Evolutionary conservation across 108 stramenopile species (phyloP).

Genomic region (Cyclostephanos invisitatus): DNA sequence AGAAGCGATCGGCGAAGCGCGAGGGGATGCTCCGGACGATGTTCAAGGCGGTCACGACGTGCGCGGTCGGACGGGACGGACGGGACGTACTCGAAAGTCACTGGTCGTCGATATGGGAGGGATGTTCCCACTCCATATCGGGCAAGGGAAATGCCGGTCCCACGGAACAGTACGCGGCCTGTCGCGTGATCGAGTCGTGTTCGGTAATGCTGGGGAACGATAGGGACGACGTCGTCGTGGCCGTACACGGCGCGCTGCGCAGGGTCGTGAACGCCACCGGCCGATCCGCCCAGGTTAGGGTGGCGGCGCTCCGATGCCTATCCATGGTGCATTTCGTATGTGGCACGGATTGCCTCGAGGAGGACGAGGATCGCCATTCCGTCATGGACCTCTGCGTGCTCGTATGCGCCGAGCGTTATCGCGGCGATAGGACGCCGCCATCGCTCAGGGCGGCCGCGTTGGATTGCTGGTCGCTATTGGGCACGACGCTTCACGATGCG

Average conservation of each 20-base stretch:
- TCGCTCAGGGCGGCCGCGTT: slow-evolving; percentile 67
- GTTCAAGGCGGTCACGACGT: slow-evolving; percentile 73
- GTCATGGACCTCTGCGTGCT: slow-evolving; percentile 74
- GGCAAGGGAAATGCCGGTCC: slow-evolving; percentile 49
- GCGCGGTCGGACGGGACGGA: slow-evolving; percentile 48
- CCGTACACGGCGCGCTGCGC: slow-evolving; percentile 49
- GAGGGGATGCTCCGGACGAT: slow-evolving; percentile 54
- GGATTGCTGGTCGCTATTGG: slow-evolving; percentile 82
- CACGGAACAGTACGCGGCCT: slow-evolving; percentile 85
- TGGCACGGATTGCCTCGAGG: slow-evolving; percentile 51
- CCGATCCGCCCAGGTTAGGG: slow-evolving; percentile 64
- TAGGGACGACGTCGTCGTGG: slow-evolving; percentile 59
- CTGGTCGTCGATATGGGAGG: slow-evolving; percentile 26
- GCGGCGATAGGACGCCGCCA: slow-evolving; percentile 56
- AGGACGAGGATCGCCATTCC: slow-evolving; percentile 37
- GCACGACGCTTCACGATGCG: slow-evolving; percentile 61
- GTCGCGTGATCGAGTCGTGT: slow-evolving; percentile 74
- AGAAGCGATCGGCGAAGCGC: slow-evolving; percentile 68
- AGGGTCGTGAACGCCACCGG: slow-evolving; percentile 60
- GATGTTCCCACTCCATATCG: slow-evolving; percentile 42
- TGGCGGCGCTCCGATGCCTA: slow-evolving; percentile 72
- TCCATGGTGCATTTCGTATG: slow-evolving; percentile 72
- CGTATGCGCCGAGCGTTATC: slow-evolving; percentile 50
- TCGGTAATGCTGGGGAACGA: slow-evolving; percentile 64
- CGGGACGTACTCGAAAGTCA: slow-evolving; percentile 33